phyloP scores from a whole-genome alignment of 805 yeast genomes.

The Zygoascus biomembranicola region DNA sequence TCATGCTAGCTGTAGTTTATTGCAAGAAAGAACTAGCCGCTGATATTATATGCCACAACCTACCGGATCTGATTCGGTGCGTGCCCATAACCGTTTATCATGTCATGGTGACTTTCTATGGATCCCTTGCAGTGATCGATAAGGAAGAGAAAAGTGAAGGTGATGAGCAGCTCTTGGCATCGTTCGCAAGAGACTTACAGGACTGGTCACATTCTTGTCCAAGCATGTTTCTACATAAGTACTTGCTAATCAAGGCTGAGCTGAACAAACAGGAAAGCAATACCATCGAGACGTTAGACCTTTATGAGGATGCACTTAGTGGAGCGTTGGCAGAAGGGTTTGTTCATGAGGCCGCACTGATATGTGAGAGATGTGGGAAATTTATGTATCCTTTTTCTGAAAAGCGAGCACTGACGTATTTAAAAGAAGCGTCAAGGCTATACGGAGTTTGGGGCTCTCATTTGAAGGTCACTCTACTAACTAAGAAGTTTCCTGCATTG shows the following conservation, averaged over 20 bases:
- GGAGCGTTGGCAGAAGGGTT: slow-evolving; percentile 27
- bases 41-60: slow-evolving; percentile 15
- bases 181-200: slow-evolving; percentile 23
- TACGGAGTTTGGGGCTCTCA: slow-evolving; percentile 21
- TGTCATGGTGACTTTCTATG: slow-evolving; percentile 19
- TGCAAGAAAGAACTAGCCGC: slow-evolving; percentile 17
- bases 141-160: slow-evolving; percentile 16
- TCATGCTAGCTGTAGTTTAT: slow-evolving; percentile 19
- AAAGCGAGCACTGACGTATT: slow-evolving; percentile 31
- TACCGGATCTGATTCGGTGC: slow-evolving; percentile 15
- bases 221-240: slow-evolving; percentile 33
- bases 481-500: slow-evolving; percentile 26
- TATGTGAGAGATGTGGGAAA: slow-evolving; percentile 35
- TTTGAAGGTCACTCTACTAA: slow-evolving; percentile 14
- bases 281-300: slow-evolving; percentile 35
- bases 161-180: slow-evolving; percentile 21
- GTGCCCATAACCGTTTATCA: slow-evolving; percentile 20
- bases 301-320: slow-evolving; percentile 40
- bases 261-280: slow-evolving; percentile 20
- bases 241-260: slow-evolving; percentile 31
- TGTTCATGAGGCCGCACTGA: slow-evolving; percentile 34
- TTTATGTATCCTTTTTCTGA: slow-evolving; percentile 28
- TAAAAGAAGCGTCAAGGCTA: slow-evolving; percentile 28
- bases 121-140: slow-evolving; percentile 22
- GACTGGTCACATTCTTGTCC: slow-evolving; percentile 34